Evolutionary conservation across 148 eudicot species (phyloP).

Genomic region (Silene latifolia): DNA sequence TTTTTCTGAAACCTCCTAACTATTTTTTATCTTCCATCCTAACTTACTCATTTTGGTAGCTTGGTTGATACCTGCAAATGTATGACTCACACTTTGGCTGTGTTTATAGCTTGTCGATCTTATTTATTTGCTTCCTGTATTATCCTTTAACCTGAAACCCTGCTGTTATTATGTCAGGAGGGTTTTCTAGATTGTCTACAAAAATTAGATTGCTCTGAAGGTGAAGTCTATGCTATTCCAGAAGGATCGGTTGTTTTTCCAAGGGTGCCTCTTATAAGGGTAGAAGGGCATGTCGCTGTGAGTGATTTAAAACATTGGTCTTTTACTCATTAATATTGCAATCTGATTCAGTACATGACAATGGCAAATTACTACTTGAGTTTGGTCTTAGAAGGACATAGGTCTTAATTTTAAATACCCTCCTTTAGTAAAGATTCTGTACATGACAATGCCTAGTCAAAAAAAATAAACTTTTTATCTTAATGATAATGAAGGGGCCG

Average conservation of each 20-base stretch:
- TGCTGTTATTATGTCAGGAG: slow-evolving; percentile 23
- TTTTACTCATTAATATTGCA: slow-evolving; percentile 9
- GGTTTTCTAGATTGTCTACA: slow-evolving; percentile 80
- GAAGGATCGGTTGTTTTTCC: slow-evolving; percentile 94
- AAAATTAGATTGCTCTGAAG: slow-evolving; percentile 79
- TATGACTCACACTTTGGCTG: no score
- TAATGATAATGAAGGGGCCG: slow-evolving; percentile 77
- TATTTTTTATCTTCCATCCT: no score
- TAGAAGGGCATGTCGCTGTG: slow-evolving; percentile 92
- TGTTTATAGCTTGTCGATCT: not conserved
- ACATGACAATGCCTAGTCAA: not conserved
- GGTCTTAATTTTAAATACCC: slow-evolving; percentile 35
- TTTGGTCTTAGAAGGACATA: slow-evolving; percentile 96
- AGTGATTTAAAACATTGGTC: slow-evolving; percentile 28
- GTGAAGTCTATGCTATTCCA: slow-evolving; percentile 74
- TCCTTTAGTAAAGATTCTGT: not conserved
- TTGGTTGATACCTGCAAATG: no score
- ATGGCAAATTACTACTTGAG: slow-evolving; percentile 78
- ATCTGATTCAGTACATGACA: not conserved
- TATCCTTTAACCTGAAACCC: slow-evolving; percentile 2
- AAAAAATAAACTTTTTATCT: not conserved
- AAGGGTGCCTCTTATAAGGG: slow-evolving; percentile 77
- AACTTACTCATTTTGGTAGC: no score
- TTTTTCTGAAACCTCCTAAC: no score
- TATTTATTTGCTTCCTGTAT: not conserved